Conservation (phyloP, 73 alveolate genomes). For the Blepharisma japonicum region DNA sequence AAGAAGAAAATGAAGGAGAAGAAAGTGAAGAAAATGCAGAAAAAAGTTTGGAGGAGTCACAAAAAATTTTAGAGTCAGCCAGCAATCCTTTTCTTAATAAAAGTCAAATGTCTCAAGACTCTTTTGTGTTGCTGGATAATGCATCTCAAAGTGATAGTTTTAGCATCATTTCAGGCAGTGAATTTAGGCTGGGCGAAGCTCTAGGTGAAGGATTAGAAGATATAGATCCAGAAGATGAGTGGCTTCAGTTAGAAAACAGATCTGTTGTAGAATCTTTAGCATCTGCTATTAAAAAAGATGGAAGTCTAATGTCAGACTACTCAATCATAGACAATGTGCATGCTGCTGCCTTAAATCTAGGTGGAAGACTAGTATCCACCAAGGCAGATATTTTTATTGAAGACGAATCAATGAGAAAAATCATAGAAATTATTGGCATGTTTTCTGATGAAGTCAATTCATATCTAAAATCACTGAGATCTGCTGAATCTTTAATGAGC, state of each 20-base stretch:
- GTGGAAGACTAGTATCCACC: slow-evolving; percentile 40
- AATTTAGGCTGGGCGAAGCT: no score
- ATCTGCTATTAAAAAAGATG: slow-evolving; percentile 12
- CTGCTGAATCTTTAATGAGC: slow-evolving; percentile 52
- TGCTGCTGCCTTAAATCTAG: not conserved
- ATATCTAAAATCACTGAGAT: slow-evolving; percentile 57
- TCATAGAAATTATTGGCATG: slow-evolving; percentile 73
- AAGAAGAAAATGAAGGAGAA: no score
- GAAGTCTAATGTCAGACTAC: not conserved
- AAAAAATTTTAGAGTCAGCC: no score
- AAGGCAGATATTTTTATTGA: slow-evolving; percentile 75
- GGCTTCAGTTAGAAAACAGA: slow-evolving; percentile 37
- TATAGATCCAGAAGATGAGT: slow-evolving; percentile 48
- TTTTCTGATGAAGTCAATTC: slow-evolving; percentile 72
- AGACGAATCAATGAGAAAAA: slow-evolving; percentile 72
- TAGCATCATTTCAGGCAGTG: no score
- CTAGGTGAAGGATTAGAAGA: no score
- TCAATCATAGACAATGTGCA: not conserved
- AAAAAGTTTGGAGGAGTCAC: no score
- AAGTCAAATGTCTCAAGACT: no score
- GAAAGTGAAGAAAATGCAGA: no score
- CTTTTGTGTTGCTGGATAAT: no score
- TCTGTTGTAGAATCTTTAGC: slow-evolving; percentile 24
- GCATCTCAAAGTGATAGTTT: no score
- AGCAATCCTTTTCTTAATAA: no score